Evolutionary conservation across 768 basidiomycete species (phyloP), one percentile per base, ranked within the genome.

Genomic region (Baorangia bicolor): DNA sequence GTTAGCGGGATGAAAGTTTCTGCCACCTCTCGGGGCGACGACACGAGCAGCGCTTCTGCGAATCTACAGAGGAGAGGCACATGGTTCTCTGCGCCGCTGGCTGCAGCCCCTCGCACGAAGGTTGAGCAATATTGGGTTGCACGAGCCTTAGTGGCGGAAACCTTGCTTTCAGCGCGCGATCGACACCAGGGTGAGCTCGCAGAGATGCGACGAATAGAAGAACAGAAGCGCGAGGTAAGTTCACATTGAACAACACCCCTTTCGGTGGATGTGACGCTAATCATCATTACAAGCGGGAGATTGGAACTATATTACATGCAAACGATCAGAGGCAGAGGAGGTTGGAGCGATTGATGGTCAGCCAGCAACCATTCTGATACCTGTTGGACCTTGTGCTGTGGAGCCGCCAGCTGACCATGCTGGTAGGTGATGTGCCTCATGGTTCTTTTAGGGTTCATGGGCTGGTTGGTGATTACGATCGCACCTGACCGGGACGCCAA

Each of bases 111-210:
- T 34, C 65, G 55, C 38, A 69, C 72, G 13, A 52, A 49, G 14
- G 64, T 66, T 2, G 85, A 84, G 60, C 82, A 81, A 56, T 87
- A 87, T 63, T 90, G 88, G 88, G 84, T 83, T 27, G 73, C 80
- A 16, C 81, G 88, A 4, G 86, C 88, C 4, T 60, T 87, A 23
- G 77, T 80, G 4, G 87, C 87, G 1, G 88, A 90, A 65, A 78
- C 83, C 3, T 68, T 86, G 37, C 74, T 90, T 3, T 69, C 76
- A 0, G 80, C 79, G 25, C 76, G 76, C 37, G 73, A 73, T 31
- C 69, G 64, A 20, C 83, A 87, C 64, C 76, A 79, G 40, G 66
- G 67, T 12, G 85, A 87, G 45, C 62, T 87, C 31, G 73, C 69
- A 54, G 70, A 65, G 16, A 47, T 83, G 46, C 70, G 76, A 48